Evolutionary conservation across 1,284 basidiomycete genomes (phyloP), one percentile per base, ranked within the genome.

Genomic region (Tilletia indica): DNA sequence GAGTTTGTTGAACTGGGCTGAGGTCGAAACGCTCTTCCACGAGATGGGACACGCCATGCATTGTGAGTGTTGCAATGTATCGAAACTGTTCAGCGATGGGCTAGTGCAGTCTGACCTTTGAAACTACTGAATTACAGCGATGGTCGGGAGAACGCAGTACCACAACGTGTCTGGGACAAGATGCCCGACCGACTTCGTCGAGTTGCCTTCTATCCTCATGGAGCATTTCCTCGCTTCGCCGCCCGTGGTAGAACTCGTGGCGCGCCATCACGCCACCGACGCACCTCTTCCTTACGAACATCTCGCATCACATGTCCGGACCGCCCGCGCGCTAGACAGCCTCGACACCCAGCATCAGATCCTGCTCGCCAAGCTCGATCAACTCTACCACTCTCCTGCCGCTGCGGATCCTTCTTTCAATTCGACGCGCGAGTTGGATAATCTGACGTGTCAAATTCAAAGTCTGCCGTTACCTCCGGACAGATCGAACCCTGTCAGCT

Each of bases 11-110:
- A 90, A 91, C 72, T 99, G 96, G 95, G 91, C 93, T 80, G 94
- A 99, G 80, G 92, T 98, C 9, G 88, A 93, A 83, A 99, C 96
- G 1, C 86, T 99, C 25, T 97, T 97, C 86, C 96, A 99, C 81
- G 96, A 99, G 86, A 98, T 99, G 95, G 96, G 96, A 0, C 96
- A 99, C 85, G 96, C 97, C 1, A 94, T 99, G 89, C 96, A 99
- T 83, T 99, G 95, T 95, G 81, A 88, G 93, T 87, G 25, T 3
- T 9, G 3, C 4, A 8, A 42, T 67, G 56, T 16, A 61, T n/a
- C 56, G 39, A 45, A 19, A 54, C 19, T 19, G 19, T 54, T 9
- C 14, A 45, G 14, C 14, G 42, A 14, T 9, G 42, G 9, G 42
- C 42, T 45, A 21, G 19, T 14, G 42, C 21, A 25, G 34, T 6